phyloP scores from a whole-genome alignment of 140 eudicot species.

The Ambrosia hybrid region DNA sequence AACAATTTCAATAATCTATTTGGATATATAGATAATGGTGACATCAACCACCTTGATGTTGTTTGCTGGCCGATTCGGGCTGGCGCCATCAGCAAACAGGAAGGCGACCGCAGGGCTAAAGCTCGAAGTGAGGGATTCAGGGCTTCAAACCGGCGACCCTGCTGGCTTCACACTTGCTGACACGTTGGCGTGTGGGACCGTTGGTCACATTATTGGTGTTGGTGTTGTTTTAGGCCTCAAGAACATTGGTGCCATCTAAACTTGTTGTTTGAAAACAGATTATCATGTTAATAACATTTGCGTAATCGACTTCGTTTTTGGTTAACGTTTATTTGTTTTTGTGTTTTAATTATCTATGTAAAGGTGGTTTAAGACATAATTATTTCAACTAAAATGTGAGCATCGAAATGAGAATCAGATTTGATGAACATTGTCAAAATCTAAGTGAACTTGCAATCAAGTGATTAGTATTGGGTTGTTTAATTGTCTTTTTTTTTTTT shows the following conservation, averaged over 20 bases:
- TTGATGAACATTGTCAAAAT: neutral
- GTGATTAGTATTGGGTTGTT: neutral
- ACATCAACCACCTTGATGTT: constrained; percentile 89
- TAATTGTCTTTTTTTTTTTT: neutral
- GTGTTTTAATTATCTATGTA: neutral
- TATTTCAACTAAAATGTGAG: neutral
- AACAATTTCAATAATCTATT: neutral
- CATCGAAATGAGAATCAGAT: neutral
- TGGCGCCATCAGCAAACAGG: constrained; percentile 98
- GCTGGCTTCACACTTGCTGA: constrained; percentile 99
- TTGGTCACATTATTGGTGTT: constrained; percentile 98
- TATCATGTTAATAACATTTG: constrained; percentile 41
- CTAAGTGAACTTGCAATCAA: neutral
- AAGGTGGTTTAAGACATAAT: neutral
- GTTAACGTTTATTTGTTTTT: neutral
- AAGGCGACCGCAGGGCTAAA: constrained; percentile 97
- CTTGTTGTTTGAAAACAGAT: neutral
- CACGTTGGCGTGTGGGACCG: constrained; percentile 90
- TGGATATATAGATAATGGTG: constrained; percentile 71
- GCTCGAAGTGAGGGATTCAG: constrained; percentile 92
- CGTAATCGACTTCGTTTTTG: constrained; percentile 2
- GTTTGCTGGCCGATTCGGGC: constrained; percentile 94
- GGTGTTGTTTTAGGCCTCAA: constrained; percentile 99
- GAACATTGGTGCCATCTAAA: constrained; percentile 84
- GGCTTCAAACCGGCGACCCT: constrained; percentile 95